Conservation (phyloP, 768 basidiomycete genomes). For the Hygrocybe coccinea region DNA sequence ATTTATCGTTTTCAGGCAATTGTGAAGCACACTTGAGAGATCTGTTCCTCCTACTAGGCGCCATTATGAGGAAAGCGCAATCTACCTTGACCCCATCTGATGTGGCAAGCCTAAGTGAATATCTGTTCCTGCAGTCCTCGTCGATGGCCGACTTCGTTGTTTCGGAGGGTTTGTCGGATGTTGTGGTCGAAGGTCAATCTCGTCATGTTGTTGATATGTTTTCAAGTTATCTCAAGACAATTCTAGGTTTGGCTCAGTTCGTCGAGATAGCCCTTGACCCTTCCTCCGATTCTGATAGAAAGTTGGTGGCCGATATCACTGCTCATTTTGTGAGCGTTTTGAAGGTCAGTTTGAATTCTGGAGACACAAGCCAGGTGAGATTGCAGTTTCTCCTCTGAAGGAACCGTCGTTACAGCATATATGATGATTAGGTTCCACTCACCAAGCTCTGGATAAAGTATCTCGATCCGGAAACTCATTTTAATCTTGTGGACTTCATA, state of each 20-base stretch:
- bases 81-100: conserved; percentile 28
- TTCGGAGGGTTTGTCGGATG: conserved; percentile 18
- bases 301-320: conserved; percentile 37
- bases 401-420: not conserved
- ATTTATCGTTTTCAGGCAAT: conserved; percentile 21
- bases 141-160: conserved; percentile 34
- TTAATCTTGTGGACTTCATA: conserved; percentile 42
- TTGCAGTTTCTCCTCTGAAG: not conserved
- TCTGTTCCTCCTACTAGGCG: conserved; percentile 37
- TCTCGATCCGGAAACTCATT: conserved; percentile 39
- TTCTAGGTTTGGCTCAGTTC: conserved; percentile 41
- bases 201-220: not conserved
- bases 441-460: conserved; percentile 54
- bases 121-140: conserved; percentile 32
- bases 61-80: conserved; percentile 30
- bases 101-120: conserved; percentile 35
- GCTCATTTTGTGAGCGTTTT: conserved; percentile 37
- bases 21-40: conserved; percentile 22
- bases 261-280: conserved; percentile 38
- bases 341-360: conserved; percentile 8
- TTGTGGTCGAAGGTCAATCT: conserved; percentile 33
- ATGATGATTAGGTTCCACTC: conserved; percentile 20
- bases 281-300: conserved; percentile 32
- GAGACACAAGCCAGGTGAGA: not conserved
- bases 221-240: conserved; percentile 1